A percentile compares a stretch with the other conserved stretches of the same genome.
Evolutionary conservation across 2,329 filamentous ascomycete genomes (phyloP).

Genomic region (Gnomoniopsis sp.): DNA sequence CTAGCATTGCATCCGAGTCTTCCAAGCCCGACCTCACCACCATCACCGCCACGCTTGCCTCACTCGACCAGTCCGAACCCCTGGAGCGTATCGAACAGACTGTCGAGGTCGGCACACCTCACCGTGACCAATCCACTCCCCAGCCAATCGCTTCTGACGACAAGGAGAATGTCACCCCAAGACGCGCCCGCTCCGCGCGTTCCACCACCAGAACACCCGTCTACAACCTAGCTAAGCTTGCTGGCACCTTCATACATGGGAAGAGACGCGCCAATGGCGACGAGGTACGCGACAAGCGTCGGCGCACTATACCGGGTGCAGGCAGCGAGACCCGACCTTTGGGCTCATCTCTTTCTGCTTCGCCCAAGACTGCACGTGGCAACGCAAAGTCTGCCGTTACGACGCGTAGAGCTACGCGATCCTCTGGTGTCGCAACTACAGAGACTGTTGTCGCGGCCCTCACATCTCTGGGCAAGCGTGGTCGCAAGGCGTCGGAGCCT

Average conservation of each 20-base stretch:
- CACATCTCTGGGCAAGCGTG: conserved; percentile 58
- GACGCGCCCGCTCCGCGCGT: conserved; percentile 50
- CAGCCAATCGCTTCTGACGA: conserved; percentile 5
- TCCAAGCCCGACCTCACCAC: conserved; percentile 22
- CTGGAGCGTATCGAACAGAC: conserved; percentile 24
- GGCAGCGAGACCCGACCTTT: conserved; percentile 27
- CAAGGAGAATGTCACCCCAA: conserved; percentile 21
- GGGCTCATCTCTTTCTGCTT: conserved; percentile 39
- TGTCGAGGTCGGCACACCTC: conserved; percentile 12
- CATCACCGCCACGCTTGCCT: conserved; percentile 6
- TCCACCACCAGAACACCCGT: conserved; percentile 51
- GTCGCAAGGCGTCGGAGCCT: conserved; percentile 51
- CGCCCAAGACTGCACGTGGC: conserved; percentile 30
- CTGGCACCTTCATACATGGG: conserved; percentile 59
- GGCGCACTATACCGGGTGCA: conserved; percentile 41
- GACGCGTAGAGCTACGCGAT: conserved; percentile 43
- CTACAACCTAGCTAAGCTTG: conserved; percentile 65
- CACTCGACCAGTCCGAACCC: conserved; percentile 12
- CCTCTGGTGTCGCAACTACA: conserved; percentile 33
- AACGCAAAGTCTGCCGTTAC: conserved; percentile 30
- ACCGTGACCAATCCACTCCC: conserved; percentile 1
- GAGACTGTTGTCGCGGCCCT: conserved; percentile 45
- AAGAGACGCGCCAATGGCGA: conserved; percentile 53
- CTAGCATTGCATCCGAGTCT: conserved; percentile 28
- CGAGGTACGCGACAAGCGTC: conserved; percentile 39